phyloP scores from a whole-genome alignment of 225 moss, liverwort and hornwort species.

The Pseudoscleropodium purum region DNA sequence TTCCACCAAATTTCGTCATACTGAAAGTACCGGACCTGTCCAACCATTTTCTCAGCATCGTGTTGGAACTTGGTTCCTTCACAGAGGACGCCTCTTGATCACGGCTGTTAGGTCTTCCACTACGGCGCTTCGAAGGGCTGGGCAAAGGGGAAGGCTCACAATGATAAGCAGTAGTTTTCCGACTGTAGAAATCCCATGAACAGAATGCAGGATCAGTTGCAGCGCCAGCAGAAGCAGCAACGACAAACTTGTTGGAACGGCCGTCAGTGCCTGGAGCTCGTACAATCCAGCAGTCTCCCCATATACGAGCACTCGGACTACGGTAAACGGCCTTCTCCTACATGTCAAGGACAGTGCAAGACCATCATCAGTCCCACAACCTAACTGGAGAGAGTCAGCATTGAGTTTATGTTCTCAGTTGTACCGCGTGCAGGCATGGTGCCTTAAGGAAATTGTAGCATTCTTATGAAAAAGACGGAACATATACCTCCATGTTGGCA shows the following conservation, averaged over 20 bases:
- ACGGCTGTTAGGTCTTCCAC: constrained; percentile 26
- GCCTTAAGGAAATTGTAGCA: neutral
- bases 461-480: neutral
- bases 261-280: constrained; percentile 83
- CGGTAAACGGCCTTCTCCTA: constrained; percentile 74
- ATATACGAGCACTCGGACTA: constrained; percentile 40
- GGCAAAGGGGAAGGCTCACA: constrained; percentile 37
- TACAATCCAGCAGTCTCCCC: constrained; percentile 95
- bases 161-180: constrained; percentile 67
- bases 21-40: constrained; percentile 40
- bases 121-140: constrained; percentile 29
- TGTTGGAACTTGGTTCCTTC: constrained; percentile 21
- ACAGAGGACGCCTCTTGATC: constrained; percentile 11
- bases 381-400: neutral
- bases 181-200: constrained; percentile 90
- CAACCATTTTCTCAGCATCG: constrained; percentile 42
- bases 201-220: constrained; percentile 69
- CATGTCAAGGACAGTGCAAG: neutral
- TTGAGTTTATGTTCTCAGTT: neutral
- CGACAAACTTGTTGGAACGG: constrained; percentile 70
- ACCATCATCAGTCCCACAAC: neutral
- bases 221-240: constrained; percentile 71
- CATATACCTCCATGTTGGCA: constrained; percentile 80
- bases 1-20: constrained; percentile 23
- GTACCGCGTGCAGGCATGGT: neutral